Percentiles rank a stretch among this genome's conserved stretches.
phyloP scores from a whole-genome alignment of 2,329 filamentous ascomycete genomes.

The Aspergillus pseudoterreus region DNA sequence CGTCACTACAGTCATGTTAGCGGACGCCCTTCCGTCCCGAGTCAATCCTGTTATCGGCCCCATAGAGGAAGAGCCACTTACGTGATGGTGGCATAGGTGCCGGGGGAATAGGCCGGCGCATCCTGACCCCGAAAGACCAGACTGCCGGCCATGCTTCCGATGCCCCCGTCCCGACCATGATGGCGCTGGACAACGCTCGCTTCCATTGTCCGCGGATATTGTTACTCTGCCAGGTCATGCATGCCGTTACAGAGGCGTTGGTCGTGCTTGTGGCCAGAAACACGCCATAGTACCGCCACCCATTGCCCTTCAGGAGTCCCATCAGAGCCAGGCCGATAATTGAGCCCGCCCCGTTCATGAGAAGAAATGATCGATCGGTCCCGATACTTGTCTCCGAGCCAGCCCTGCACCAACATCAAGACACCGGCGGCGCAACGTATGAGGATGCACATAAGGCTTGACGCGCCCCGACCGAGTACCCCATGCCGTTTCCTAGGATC shows the following conservation, averaged over 20 bases:
- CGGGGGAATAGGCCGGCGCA: neutral
- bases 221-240: neutral
- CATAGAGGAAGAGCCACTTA: neutral
- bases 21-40: neutral
- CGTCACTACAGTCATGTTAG: neutral
- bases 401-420: neutral
- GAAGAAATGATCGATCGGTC: neutral
- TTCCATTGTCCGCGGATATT: neutral
- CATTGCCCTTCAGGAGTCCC: neutral
- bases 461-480: conserved; percentile 34
- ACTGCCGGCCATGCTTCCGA: neutral
- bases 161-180: neutral
- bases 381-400: neutral
- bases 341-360: neutral
- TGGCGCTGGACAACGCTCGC: neutral
- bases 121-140: neutral
- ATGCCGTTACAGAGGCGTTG: neutral
- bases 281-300: neutral
- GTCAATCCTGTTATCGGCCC: neutral
- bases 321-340: neutral
- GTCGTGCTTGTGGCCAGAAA: neutral
- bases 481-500: conserved; percentile 61
- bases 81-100: neutral
- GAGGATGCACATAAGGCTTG: neutral
- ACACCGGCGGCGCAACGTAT: neutral